Percentiles rank a stretch among this genome's conserved stretches.
These are phyloP conservation scores for Boletus subcaerulescens DNA, from an alignment of 768 basidiomycete genomes.

Conservation along the genomic window DNA sequence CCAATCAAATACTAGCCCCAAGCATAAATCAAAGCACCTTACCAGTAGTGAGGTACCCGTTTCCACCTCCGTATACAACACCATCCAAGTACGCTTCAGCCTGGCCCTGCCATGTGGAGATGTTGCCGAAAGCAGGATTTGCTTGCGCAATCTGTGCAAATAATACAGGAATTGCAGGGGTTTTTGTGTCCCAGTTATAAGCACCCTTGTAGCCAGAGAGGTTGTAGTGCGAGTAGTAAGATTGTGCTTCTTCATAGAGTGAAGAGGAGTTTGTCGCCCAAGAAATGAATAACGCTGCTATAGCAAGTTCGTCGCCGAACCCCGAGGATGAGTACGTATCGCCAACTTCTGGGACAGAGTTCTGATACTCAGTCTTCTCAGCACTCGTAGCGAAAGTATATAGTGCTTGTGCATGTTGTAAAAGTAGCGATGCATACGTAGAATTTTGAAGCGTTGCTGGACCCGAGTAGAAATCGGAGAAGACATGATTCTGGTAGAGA, in stretches of 20 bases:
- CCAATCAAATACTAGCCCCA: background rate
- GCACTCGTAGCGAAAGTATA: slow-evolving; percentile 76
- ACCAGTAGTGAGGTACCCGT: slow-evolving; percentile 63
- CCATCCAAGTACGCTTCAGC: slow-evolving; percentile 76
- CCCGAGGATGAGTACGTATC: slow-evolving; percentile 68
- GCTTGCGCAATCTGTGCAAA: slow-evolving; percentile 70
- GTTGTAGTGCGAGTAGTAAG: slow-evolving; percentile 55
- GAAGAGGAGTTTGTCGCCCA: slow-evolving; percentile 62
- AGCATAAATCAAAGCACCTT: slow-evolving; percentile 11
- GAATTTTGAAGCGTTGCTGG: slow-evolving; percentile 70
- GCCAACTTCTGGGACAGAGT: slow-evolving; percentile 61
- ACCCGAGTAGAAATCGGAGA: slow-evolving; percentile 52
- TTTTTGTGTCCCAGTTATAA: slow-evolving; percentile 90
- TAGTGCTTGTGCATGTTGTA: slow-evolving; percentile 71
- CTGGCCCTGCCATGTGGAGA: slow-evolving; percentile 62
- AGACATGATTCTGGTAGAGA: slow-evolving; percentile 64
- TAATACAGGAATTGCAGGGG: slow-evolving; percentile 70
- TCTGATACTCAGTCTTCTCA: slow-evolving; percentile 60
- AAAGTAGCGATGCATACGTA: slow-evolving; percentile 66
- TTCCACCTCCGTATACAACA: slow-evolving; percentile 56
- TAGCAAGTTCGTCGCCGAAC: slow-evolving; percentile 69
- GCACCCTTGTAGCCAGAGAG: slow-evolving; percentile 52
- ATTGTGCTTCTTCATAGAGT: slow-evolving; percentile 60
- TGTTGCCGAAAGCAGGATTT: slow-evolving; percentile 53
- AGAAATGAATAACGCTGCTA: slow-evolving; percentile 76